Conservation (phyloP, 345 rosid species). For the Abelmoschus esculentus region DNA sequence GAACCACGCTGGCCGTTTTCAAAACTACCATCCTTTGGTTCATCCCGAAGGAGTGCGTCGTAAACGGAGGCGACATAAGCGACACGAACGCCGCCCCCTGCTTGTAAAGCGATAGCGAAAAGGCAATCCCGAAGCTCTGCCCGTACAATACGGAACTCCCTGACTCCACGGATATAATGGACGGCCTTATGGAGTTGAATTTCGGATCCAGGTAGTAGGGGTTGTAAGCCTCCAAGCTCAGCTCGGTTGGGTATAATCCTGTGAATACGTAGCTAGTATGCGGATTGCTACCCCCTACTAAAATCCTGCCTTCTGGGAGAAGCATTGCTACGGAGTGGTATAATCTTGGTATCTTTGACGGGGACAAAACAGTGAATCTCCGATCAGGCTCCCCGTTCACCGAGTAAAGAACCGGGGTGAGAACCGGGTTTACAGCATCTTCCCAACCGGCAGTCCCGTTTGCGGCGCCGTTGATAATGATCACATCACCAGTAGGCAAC, state of each 20-base stretch:
- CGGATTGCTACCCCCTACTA: conserved; percentile 91
- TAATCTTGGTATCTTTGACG: conserved; percentile 50
- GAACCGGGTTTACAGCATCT: conserved; percentile 47
- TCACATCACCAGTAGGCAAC: conserved; percentile 48
- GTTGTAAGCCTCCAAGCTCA: conserved; percentile 70
- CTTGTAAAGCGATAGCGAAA: conserved; percentile 23
- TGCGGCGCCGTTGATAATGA: conserved; percentile 62
- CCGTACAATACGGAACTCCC: conserved; percentile 29
- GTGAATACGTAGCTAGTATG: conserved; percentile 61
- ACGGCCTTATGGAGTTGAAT: conserved; percentile 36
- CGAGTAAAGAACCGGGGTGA: conserved; percentile 56
- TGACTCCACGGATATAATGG: conserved; percentile 46
- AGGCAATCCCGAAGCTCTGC: conserved; percentile 32
- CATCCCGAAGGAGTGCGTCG: conserved; percentile 53
- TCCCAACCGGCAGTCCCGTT: conserved; percentile 94
- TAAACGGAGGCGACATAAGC: conserved; percentile 43
- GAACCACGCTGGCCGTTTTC: conserved; percentile 14
- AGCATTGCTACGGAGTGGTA: conserved; percentile 71
- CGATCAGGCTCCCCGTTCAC: conserved; percentile 39
- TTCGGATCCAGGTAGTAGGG: conserved; percentile 55
- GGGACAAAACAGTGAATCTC: conserved; percentile 48
- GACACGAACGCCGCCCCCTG: conserved; percentile 12
- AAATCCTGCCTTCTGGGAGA: conserved; percentile 64
- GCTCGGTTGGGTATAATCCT: conserved; percentile 54
- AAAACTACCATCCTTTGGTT: conserved; percentile 48